Percentiles rank a stretch among this genome's conserved stretches.
These are phyloP conservation scores for Xylariaceae sp. DNA, from an alignment of 2,329 filamentous ascomycete genomes.

Conservation along the genomic window DNA sequence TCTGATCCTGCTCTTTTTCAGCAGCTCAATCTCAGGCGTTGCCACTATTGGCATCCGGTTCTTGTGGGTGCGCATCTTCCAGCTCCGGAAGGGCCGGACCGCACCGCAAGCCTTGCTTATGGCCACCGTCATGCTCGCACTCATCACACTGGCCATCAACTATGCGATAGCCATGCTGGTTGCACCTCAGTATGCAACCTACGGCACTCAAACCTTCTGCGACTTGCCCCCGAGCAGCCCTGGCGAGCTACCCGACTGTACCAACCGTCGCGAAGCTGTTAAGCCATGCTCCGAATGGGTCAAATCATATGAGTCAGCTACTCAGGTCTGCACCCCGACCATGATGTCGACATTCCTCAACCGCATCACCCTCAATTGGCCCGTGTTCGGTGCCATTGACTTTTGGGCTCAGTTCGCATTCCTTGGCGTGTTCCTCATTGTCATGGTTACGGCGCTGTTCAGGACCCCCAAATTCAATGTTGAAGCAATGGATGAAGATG, in stretches of 20 bases:
- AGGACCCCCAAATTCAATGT: conserved; percentile 72
- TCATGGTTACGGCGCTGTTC: conserved; percentile 74
- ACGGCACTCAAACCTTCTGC: conserved; percentile 92
- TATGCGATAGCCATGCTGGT: conserved; percentile 89
- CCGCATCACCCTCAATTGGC: conserved; percentile 86
- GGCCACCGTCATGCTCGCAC: conserved; percentile 81
- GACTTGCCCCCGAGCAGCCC: conserved; percentile 59
- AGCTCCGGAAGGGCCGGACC: conserved; percentile 81
- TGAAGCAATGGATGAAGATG: conserved; percentile 76
- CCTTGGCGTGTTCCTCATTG: conserved; percentile 72
- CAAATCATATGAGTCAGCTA: conserved; percentile 58
- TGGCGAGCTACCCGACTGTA: conserved; percentile 69
- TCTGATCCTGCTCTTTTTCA: conserved; percentile 81
- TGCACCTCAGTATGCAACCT: conserved; percentile 93
- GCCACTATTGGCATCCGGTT: conserved; percentile 88
- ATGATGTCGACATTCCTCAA: conserved; percentile 92
- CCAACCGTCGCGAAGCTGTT: conserved; percentile 63
- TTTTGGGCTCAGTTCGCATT: conserved; percentile 98
- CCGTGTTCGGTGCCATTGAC: conserved; percentile 84
- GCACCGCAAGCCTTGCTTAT: conserved; percentile 87
- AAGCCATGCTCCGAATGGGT: conserved; percentile 75
- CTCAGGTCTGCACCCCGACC: conserved; percentile 80
- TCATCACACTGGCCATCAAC: conserved; percentile 87
- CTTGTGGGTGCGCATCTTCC: conserved; percentile 90
- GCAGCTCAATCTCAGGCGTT: conserved; percentile 78